phyloP scores from a whole-genome alignment of 306 rosid genomes.

The Fragaria vesca region DNA sequence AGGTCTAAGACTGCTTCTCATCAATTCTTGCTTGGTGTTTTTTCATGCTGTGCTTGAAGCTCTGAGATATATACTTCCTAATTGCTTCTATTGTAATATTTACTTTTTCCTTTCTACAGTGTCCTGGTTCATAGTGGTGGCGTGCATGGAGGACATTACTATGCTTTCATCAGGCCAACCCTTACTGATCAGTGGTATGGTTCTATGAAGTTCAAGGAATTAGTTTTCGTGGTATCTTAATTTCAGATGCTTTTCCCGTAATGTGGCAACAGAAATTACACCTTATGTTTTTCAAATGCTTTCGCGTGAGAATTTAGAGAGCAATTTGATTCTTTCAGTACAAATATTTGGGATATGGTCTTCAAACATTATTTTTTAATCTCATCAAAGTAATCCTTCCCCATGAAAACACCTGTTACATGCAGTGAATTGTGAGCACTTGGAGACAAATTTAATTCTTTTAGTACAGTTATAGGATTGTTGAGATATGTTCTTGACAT shows the following conservation, averaged over 20 bases:
- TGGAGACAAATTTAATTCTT: neutral
- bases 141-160: slow-evolving; percentile 95
- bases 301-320: neutral
- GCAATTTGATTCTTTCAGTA: neutral
- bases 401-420: neutral
- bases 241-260: neutral
- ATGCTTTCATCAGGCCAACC: slow-evolving; percentile 88
- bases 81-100: slow-evolving; percentile 1
- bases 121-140: slow-evolving; percentile 97
- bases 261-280: neutral
- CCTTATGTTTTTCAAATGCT: neutral
- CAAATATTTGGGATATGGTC: neutral
- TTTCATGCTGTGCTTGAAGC: neutral
- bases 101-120: slow-evolving; percentile 46
- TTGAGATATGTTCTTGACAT: neutral
- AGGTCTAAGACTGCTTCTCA: neutral
- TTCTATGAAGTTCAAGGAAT: neutral
- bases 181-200: slow-evolving; percentile 87
- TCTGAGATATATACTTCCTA: neutral
- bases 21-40: neutral
- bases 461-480: neutral
- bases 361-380: neutral
- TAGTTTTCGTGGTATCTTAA: neutral
- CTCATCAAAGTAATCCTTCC: neutral
- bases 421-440: neutral